phyloP scores from a whole-genome alignment of 148 eudicot species.

The Dianthus caryophyllus region DNA sequence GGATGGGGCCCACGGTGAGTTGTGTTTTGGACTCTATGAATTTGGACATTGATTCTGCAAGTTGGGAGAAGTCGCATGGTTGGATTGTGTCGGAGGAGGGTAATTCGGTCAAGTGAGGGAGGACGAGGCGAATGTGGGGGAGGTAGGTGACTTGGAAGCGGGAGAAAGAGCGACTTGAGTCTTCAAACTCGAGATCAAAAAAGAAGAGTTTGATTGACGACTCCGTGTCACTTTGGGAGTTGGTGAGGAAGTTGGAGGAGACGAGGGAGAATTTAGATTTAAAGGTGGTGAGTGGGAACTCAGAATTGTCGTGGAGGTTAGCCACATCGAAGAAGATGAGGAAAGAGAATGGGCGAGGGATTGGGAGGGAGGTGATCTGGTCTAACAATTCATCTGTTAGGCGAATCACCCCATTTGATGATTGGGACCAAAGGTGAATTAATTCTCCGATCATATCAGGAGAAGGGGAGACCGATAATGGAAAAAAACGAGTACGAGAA shows the following conservation, averaged over 20 bases:
- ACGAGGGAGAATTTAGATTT: conserved; percentile 61
- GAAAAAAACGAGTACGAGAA: background rate
- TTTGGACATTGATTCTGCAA: conserved; percentile 61
- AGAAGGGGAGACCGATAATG: background rate
- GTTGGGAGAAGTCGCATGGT: conserved; percentile 42
- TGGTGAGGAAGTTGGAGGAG: conserved; percentile 47
- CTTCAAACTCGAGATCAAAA: conserved; percentile 61
- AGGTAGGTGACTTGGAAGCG: conserved; percentile 52
- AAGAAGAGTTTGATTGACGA: conserved; percentile 44
- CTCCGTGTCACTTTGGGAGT: conserved; percentile 19
- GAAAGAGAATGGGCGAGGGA: conserved; percentile 69
- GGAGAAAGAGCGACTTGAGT: conserved; percentile 53
- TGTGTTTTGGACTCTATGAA: conserved; percentile 49
- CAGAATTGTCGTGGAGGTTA: conserved; percentile 68
- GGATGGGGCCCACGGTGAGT: conserved; percentile 45
- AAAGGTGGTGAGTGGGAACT: conserved; percentile 63
- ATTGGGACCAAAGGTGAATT: too few relatives aligned
- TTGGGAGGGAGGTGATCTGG: conserved; percentile 50
- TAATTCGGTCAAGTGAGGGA: conserved; percentile 22
- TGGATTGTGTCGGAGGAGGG: conserved; percentile 47
- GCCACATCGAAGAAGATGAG: conserved; percentile 84
- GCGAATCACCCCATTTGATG: conserved; percentile 37
- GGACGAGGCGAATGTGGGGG: conserved; percentile 68
- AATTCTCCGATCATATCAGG: background rate
- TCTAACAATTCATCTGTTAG: conserved; percentile 54